Base-by-base conservation (phyloP, 345 rosid species). In the Geranium brycei region DNA sequence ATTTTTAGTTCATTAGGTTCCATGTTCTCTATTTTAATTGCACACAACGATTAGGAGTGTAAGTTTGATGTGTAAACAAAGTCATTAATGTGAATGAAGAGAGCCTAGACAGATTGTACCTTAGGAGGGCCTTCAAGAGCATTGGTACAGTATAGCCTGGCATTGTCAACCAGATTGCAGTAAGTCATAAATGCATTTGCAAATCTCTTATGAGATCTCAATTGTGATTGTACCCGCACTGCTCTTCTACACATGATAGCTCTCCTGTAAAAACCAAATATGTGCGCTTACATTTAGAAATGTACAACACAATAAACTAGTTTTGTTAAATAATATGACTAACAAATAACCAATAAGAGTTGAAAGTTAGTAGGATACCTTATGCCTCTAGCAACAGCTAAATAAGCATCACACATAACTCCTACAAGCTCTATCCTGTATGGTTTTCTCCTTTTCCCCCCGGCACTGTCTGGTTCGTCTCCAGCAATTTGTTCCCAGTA, bases 341-440 rank as follows among this genome's bases (percentile, higher is more conserved):
- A 38, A 60, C 38, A 3, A 23, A 62, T 57, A 15, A 57, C 11
- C 61, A 35, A 58, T 28, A 14, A 61, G 57, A 57, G 19, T 17
- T 12, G 47, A 13, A 18, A 2, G 10, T 13, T 62, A 35, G 16
- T 41, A 51, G 38, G 62, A 32, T 66, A 84, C 98, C 98, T 89
- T 72, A 92, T 84, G 82, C 93, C 98, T 81, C 98, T 81, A 61
- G 82, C 77, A 35, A 89, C 98, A 7, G 97, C 98, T 70, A 92
- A 76, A 62, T 92, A 89, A 18, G 98, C 93, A 63, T 92, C 98
- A n/a, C 97, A 92, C 18, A 92, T 89, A 30, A 92, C 93, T 28
- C 98, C 98, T 65, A 89, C 97, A 61, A 92, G 64, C 72, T 86
- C 98, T 83, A 92, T 89, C 72, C 98, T 84, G 80, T 89, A 91